These are phyloP conservation scores for Paecilomyces fulvus DNA, from an alignment of 2,329 filamentous ascomycete species.

Conservation along the genomic window DNA sequence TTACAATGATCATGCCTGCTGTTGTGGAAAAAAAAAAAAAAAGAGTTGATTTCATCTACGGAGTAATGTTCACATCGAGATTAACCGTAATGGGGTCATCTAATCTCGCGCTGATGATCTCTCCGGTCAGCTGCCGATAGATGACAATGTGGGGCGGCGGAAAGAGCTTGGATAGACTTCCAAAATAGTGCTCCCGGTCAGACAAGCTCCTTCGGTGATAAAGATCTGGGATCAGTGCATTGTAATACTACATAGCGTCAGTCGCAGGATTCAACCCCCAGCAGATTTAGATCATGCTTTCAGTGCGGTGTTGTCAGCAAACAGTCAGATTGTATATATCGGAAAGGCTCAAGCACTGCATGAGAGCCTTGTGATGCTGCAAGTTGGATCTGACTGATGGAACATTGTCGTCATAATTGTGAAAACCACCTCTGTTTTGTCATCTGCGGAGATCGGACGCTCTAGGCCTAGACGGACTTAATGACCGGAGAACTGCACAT, in stretches of 20 bases:
- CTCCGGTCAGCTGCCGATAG: constrained; percentile 10
- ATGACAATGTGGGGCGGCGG: constrained; percentile 17
- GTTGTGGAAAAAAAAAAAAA: not conserved
- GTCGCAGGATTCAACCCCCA: not conserved
- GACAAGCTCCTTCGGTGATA: constrained; percentile 1
- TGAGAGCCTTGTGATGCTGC: not conserved
- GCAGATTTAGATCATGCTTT: not conserved
- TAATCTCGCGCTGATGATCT: not conserved
- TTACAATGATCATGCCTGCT: not conserved
- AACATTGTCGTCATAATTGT: constrained; percentile 12
- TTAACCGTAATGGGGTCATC: not conserved
- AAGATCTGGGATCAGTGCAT: not conserved
- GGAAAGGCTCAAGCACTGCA: not conserved
- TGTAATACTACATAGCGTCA: not conserved
- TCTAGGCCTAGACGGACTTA: constrained; percentile 5
- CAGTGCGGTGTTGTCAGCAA: not conserved
- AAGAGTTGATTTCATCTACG: not conserved
- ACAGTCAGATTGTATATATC: not conserved
- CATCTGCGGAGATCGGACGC: not conserved
- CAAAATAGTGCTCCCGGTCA: constrained; percentile 27
- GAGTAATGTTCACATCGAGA: not conserved
- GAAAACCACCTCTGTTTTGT: constrained; percentile 10
- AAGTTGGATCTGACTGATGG: not conserved
- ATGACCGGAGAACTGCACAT: not conserved
- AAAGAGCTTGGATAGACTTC: constrained; percentile 14